Evolutionary conservation across 495 filamentous ascomycete genomes (phyloP).

Genomic region (Hyaloscypha bicolor): DNA sequence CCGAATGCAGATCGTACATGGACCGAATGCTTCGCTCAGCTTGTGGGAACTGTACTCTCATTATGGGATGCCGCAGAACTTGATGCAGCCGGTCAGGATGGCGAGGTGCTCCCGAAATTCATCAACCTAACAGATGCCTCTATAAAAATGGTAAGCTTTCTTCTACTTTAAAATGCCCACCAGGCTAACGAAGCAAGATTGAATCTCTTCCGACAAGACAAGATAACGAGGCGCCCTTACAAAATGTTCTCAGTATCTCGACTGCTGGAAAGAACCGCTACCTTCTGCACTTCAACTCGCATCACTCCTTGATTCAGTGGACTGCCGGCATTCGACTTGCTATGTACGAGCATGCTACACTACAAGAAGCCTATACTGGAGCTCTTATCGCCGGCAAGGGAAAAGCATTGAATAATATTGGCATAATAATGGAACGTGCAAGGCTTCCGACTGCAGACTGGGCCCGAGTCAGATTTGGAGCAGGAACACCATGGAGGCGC

Average conservation of each 20-base stretch:
- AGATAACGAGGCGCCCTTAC: conserved; percentile 72
- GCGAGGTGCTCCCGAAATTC: conserved; percentile 89
- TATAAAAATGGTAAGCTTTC: conserved; percentile 81
- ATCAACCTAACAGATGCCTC: conserved; percentile 97
- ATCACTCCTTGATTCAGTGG: conserved; percentile 93
- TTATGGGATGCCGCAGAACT: conserved; percentile 95
- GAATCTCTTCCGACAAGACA: conserved; percentile 84
- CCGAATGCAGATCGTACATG: conserved; percentile 85
- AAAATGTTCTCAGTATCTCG: conserved; percentile 93
- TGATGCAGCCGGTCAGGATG: conserved; percentile 80
- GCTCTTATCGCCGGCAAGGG: conserved; percentile 95
- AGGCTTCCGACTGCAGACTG: conserved; percentile 84
- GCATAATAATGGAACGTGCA: conserved; percentile 77
- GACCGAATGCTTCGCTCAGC: conserved; percentile 96
- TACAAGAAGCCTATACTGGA: conserved; percentile 97
- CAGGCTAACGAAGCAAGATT: conserved; percentile 58
- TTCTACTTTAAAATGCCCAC: not conserved
- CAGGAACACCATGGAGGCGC: conserved; percentile 92
- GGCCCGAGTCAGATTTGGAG: conserved; percentile 93
- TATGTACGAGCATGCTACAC: conserved; percentile 90
- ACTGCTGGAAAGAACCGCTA: conserved; percentile 96
- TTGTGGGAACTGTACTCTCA: conserved; percentile 92
- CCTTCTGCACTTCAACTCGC: conserved; percentile 92
- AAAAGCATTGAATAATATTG: conserved; percentile 83
- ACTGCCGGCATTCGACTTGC: conserved; percentile 91